Evolutionary conservation across 192 early-diverging fungal species (phyloP).

Genomic region (Coemansia erecta): DNA sequence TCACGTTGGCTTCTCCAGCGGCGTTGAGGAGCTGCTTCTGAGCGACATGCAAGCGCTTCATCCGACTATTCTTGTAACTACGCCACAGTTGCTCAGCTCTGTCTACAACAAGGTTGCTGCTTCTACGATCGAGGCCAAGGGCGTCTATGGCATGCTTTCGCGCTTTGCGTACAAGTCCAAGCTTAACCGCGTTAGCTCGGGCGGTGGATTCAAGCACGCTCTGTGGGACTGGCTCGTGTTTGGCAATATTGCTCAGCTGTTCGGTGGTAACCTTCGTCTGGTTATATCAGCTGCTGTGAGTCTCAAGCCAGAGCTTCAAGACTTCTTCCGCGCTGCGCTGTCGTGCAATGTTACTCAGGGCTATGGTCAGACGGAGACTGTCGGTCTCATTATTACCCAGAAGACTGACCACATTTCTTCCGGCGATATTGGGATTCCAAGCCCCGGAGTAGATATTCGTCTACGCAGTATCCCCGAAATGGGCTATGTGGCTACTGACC

Average conservation of each 20-base stretch:
- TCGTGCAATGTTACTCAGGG: too few relatives aligned
- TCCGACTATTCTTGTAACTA: conserved; percentile 68
- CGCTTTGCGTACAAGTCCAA: conserved; percentile 55
- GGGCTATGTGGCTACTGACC: conserved; percentile 71
- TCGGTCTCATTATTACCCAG: neutral
- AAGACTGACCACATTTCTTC: neutral
- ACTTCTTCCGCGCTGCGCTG: conserved; percentile 74
- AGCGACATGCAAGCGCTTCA: conserved; percentile 74
- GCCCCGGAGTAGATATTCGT: too few relatives aligned
- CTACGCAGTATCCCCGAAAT: too few relatives aligned
- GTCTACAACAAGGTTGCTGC: conserved; percentile 69
- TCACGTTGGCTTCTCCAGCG: conserved; percentile 74
- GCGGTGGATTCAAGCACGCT: too few relatives aligned
- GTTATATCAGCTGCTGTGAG: conserved; percentile 72
- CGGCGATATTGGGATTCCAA: conserved; percentile 57
- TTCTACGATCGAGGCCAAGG: conserved; percentile 52
- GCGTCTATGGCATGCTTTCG: conserved; percentile 40
- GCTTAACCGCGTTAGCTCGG: conserved; percentile 53
- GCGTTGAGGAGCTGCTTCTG: conserved; percentile 58
- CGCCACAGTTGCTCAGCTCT: conserved; percentile 76
- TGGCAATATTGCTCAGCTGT: conserved; percentile 65
- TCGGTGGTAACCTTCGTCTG: conserved; percentile 74
- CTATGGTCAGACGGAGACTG: neutral
- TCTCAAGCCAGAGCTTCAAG: conserved; percentile 66
- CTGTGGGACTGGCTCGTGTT: conserved; percentile 88